Percentiles rank a stretch among this genome's conserved stretches.
Evolutionary conservation across 768 basidiomycete species (phyloP).

Genomic region (Polyporus arcularius): DNA sequence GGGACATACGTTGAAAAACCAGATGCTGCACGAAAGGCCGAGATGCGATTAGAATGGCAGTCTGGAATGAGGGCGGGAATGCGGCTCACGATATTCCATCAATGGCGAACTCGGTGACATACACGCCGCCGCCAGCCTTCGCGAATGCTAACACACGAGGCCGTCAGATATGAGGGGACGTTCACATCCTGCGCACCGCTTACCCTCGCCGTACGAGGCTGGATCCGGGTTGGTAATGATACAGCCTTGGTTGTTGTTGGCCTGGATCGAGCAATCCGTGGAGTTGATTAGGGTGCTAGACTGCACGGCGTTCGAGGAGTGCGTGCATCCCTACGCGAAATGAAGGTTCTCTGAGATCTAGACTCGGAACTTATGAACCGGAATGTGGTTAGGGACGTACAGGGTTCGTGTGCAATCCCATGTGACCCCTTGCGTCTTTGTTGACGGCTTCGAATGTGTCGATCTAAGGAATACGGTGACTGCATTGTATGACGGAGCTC

Average conservation of each 20-base stretch:
- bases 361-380: conserved; percentile 1
- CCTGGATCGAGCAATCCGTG: conserved; percentile 59
- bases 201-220: conserved; percentile 56
- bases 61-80: neutral
- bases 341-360: neutral
- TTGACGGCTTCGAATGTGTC: conserved; percentile 88
- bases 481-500: neutral
- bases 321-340: conserved; percentile 48
- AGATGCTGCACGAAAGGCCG: conserved; percentile 42
- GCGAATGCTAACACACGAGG: conserved; percentile 49
- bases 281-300: conserved; percentile 53
- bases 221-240: conserved; percentile 54
- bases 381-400: conserved; percentile 30
- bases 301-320: conserved; percentile 47
- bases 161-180: neutral
- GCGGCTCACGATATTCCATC: conserved; percentile 61
- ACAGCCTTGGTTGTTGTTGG: conserved; percentile 67
- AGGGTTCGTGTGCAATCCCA: conserved; percentile 71
- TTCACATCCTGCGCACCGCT: neutral
- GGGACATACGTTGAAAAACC: conserved; percentile 57
- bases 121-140: conserved; percentile 68
- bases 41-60: neutral
- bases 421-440: conserved; percentile 59
- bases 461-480: conserved; percentile 10
- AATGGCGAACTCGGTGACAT: conserved; percentile 69